Evolutionary conservation across 306 rosid species (phyloP).

Genomic region (Bauhinia variegata): DNA sequence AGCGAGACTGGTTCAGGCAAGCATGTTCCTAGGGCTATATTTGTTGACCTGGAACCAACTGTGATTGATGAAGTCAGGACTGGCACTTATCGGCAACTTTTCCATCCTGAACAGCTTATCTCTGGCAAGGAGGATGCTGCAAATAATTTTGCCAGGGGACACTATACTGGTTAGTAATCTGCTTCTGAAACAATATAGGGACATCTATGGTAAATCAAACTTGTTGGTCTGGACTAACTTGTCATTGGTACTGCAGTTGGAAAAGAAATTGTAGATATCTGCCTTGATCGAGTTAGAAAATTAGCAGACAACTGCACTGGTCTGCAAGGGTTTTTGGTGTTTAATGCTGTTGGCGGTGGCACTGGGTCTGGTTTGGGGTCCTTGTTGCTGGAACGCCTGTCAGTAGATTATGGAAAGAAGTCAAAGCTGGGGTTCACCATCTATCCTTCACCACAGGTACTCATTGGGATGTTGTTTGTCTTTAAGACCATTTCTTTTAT

Average conservation of each 20-base stretch:
- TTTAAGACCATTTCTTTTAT: no score
- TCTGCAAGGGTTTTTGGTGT: conserved; percentile 83
- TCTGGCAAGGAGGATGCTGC: conserved; percentile 92
- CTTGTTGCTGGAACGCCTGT: conserved; percentile 74
- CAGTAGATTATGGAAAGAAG: conserved; percentile 56
- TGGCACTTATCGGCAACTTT: conserved; percentile 65
- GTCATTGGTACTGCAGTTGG: conserved; percentile 53
- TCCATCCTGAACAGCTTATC: conserved; percentile 87
- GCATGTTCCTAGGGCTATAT: conserved; percentile 82
- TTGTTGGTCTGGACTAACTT: no score
- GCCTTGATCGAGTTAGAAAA: conserved; percentile 83
- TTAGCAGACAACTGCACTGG: conserved; percentile 88
- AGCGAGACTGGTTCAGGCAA: conserved; percentile 89
- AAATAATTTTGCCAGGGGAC: conserved; percentile 89
- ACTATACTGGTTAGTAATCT: conserved; percentile 64
- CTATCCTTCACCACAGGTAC: conserved; percentile 85
- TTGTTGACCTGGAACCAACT: conserved; percentile 89
- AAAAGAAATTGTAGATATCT: conserved; percentile 82
- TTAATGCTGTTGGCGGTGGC: conserved; percentile 87
- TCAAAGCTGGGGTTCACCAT: conserved; percentile 85
- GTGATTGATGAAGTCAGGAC: conserved; percentile 68
- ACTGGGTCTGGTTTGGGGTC: conserved; percentile 91
- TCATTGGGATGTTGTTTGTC: no score
- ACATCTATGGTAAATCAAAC: no score
- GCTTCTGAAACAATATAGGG: no score